A percentile compares a stretch with the other conserved stretches of the same genome.
Evolutionary conservation across 164 flowering plant genomes (phyloP).

Genomic region (Saururus chinensis): DNA sequence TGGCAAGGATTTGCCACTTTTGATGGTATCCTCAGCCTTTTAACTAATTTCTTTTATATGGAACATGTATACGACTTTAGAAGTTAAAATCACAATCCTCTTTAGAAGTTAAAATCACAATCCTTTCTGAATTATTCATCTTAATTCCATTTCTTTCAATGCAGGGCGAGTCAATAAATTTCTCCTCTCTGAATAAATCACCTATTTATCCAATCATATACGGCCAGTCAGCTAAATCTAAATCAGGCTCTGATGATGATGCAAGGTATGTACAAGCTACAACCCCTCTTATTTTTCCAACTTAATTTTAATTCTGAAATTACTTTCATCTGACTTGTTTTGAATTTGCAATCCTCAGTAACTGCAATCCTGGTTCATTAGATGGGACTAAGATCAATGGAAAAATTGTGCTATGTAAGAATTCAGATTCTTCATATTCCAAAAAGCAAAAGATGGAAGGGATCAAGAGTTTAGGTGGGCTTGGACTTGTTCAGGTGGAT

Average conservation of each 20-base stretch:
- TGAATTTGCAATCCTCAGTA: slow-evolving; percentile 19
- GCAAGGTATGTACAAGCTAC: slow-evolving; percentile 10
- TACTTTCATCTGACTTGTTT: neutral
- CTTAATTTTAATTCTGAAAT: neutral
- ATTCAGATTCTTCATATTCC: slow-evolving; percentile 15
- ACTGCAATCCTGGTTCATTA: slow-evolving; percentile 37
- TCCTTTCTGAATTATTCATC: neutral
- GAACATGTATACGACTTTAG: neutral
- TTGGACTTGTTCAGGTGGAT: slow-evolving; percentile 38
- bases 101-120: no score
- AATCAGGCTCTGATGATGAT: slow-evolving; percentile 9
- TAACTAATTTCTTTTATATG: neutral
- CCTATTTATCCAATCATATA: slow-evolving; percentile 20
- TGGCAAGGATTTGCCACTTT: neutral
- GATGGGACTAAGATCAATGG: slow-evolving; percentile 39
- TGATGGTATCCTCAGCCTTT: neutral
- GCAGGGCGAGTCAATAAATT: slow-evolving; percentile 38
- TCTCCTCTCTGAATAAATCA: slow-evolving; percentile 18
- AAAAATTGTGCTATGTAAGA: slow-evolving; percentile 52
- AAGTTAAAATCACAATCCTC: no score
- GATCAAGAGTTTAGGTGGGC: slow-evolving; percentile 36
- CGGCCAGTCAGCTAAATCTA: slow-evolving; percentile 15
- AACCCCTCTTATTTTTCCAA: slow-evolving; percentile 8
- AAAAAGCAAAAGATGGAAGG: slow-evolving; percentile 15
- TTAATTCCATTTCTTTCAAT: neutral